A percentile compares a stretch with the other conserved stretches of the same genome.
Conservation (phyloP, 2,329 filamentous ascomycete species). For the Exophiala sp. region DNA sequence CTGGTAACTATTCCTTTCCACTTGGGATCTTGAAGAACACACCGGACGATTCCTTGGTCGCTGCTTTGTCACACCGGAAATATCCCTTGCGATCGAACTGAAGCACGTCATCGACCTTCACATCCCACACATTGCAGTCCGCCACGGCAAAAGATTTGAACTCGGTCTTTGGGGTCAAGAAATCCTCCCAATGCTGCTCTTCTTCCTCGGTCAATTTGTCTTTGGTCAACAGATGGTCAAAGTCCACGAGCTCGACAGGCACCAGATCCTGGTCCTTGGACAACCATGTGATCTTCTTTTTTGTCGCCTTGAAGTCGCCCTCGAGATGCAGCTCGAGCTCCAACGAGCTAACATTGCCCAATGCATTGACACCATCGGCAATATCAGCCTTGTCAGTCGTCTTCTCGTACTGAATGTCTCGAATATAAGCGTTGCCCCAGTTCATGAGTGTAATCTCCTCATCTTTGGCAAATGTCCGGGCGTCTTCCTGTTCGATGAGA, state of each 20-base stretch:
- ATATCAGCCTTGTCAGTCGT: conserved; percentile 21
- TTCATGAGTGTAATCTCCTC: conserved; percentile 36
- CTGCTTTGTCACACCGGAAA: conserved; percentile 64
- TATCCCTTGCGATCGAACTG: conserved; percentile 85
- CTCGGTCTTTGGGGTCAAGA: conserved; percentile 65
- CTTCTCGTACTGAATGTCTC: conserved; percentile 24
- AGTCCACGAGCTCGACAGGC: conserved; percentile 81
- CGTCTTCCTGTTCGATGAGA: conserved; percentile 33
- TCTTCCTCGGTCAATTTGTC: conserved; percentile 77
- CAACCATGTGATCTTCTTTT: conserved; percentile 89
- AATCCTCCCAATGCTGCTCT: conserved; percentile 67
- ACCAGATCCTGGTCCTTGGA: conserved; percentile 66
- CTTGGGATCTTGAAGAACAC: conserved; percentile 30
- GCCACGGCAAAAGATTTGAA: conserved; percentile 64
- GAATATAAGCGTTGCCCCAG: conserved; percentile 31
- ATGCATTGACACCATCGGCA: conserved; percentile 21
- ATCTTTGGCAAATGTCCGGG: conserved; percentile 30
- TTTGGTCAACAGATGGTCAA: conserved; percentile 92
- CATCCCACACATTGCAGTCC: conserved; percentile 65
- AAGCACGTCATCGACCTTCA: conserved; percentile 78
- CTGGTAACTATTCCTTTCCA: conserved; percentile 23
- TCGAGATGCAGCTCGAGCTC: conserved; percentile 73
- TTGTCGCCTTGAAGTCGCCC: conserved; percentile 80
- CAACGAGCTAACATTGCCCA: conserved; percentile 56
- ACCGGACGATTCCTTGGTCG: conserved; percentile 19